These are phyloP conservation scores for Clonostachys rhizophaga DNA, from an alignment of 2,329 filamentous ascomycete species.

Conservation along the genomic window DNA sequence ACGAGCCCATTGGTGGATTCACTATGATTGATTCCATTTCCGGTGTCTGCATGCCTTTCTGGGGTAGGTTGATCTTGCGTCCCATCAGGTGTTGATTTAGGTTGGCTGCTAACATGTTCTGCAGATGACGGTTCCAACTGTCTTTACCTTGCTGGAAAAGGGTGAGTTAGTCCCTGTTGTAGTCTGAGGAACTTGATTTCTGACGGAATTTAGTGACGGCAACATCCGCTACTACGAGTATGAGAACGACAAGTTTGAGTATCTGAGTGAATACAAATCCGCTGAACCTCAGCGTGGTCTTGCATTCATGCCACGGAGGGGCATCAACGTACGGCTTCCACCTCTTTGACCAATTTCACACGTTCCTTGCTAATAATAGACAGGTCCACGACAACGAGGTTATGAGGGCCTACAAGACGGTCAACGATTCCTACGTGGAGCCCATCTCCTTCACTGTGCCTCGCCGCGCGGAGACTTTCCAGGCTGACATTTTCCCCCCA, in stretches of 20 bases:
- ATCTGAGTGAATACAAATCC: constrained; percentile 96
- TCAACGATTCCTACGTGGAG: constrained; percentile 91
- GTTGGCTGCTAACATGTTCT: constrained; percentile 11
- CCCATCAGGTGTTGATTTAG: background rate
- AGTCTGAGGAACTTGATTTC: background rate
- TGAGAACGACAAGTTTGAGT: constrained; percentile 98
- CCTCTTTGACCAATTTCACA: background rate
- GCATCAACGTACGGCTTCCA: constrained; percentile 67
- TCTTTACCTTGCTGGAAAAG: constrained; percentile 94
- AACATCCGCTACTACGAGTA: constrained; percentile 99
- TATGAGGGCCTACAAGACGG: constrained; percentile 94
- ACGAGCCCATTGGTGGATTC: constrained; percentile 87
- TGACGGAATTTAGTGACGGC: constrained; percentile 64
- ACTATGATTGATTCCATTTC: constrained; percentile 90
- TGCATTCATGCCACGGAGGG: constrained; percentile 90
- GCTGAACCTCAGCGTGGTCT: constrained; percentile 89
- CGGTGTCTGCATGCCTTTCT: constrained; percentile 98
- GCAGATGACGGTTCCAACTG: constrained; percentile 86
- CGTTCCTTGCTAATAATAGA: background rate
- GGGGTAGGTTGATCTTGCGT: constrained; percentile 51
- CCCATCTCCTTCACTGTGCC: constrained; percentile 97
- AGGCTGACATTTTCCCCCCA: constrained; percentile 94
- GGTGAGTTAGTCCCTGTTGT: constrained; percentile 57
- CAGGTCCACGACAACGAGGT: constrained; percentile 93
- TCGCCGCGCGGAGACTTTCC: constrained; percentile 87